These are phyloP conservation scores for Neophaeococcomyces aloes DNA, from an alignment of 2,329 filamentous ascomycete genomes.

Conservation along the genomic window DNA sequence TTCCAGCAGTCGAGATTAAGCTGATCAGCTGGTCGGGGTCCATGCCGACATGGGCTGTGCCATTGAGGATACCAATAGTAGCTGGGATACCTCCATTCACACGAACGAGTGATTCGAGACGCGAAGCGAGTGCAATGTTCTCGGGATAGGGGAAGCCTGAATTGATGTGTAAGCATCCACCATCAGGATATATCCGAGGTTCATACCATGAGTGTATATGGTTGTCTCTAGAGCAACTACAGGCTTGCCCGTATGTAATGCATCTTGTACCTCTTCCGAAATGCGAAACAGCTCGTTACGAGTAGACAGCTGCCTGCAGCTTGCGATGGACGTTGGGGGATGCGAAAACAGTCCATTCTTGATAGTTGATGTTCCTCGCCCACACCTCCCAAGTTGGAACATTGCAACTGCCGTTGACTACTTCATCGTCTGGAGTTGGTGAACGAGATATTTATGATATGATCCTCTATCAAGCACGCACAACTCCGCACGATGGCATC, in stretches of 20 bases:
- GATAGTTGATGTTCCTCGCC: too few relatives aligned
- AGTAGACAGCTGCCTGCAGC: conserved; percentile 3
- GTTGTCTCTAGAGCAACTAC: conserved; percentile 91
- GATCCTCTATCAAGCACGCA: too few relatives aligned
- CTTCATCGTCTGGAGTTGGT: too few relatives aligned
- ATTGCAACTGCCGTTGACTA: background rate
- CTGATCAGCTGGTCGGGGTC: conserved; percentile 58
- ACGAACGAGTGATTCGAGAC: conserved; percentile 72
- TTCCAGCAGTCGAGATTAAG: conserved; percentile 55
- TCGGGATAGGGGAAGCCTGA: conserved; percentile 60
- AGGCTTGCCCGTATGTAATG: conserved; percentile 61
- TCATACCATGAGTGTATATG: conserved; percentile 82
- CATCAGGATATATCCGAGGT: background rate
- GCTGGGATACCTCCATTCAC: conserved; percentile 74
- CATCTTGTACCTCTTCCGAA: conserved; percentile 73
- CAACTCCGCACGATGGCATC: too few relatives aligned
- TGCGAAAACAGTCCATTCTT: background rate
- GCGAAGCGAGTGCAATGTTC: conserved; percentile 63
- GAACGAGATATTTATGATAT: too few relatives aligned
- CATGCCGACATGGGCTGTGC: conserved; percentile 71
- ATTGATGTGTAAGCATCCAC: too few relatives aligned
- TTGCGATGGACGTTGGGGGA: background rate
- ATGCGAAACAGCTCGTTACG: conserved; percentile 48
- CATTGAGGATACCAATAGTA: conserved; percentile 78
- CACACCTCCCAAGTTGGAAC: background rate